Percentiles rank a stretch among this genome's conserved stretches.
Conservation (phyloP, 345 rosid species). For the Pugionium cornutum region DNA sequence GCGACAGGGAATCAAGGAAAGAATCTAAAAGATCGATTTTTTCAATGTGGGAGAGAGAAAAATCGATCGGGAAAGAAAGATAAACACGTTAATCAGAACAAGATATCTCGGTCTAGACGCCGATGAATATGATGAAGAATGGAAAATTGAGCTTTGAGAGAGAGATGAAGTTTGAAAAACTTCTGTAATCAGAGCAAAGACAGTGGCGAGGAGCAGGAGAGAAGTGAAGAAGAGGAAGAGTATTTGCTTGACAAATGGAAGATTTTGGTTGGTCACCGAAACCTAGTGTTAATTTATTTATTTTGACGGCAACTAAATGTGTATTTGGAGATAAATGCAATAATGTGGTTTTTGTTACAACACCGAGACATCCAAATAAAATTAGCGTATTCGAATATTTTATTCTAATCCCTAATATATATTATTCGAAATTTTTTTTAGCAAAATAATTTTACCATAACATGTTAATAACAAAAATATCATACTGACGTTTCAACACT, state of each 20-base stretch:
- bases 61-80: constrained; percentile 2
- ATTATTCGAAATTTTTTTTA: no score
- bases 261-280: constrained; percentile 6
- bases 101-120: constrained; percentile 5
- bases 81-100: constrained; percentile 1
- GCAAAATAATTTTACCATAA: no score
- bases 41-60: neutral
- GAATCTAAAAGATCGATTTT: constrained; percentile 22
- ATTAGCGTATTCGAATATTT: no score
- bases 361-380: no score
- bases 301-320: constrained; percentile 10
- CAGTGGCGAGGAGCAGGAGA: constrained; percentile 37
- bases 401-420: no score
- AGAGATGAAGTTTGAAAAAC: constrained; percentile 27
- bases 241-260: constrained; percentile 36
- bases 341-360: no score
- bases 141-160: constrained; percentile 20
- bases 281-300: neutral
- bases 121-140: constrained; percentile 10
- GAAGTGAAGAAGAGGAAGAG: constrained; percentile 30
- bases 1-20: constrained; percentile 39
- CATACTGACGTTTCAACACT: no score
- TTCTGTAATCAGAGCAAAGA: constrained; percentile 35
- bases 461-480: no score
- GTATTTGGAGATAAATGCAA: no score